Evolutionary conservation across 2,329 filamentous ascomycete genomes (phyloP), one percentile per base, ranked within the genome.

Genomic region (Talaromyces piceae): DNA sequence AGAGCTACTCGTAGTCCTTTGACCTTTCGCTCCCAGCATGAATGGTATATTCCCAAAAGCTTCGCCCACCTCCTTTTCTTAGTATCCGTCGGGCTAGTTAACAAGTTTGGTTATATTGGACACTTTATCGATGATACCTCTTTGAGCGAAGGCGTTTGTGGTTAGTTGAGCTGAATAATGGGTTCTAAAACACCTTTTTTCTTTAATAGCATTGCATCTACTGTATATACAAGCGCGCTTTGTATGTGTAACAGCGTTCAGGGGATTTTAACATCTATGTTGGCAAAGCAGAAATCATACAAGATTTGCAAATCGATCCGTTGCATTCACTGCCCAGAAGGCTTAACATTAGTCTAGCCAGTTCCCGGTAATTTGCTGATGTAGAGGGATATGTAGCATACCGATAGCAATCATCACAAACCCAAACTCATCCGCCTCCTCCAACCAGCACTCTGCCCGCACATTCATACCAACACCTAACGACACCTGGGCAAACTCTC

Each of bases 371-470:
- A 30, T 30, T 12, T 30, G 9, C 13, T 12, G n/a, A 13, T 31
- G 28, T 13, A 4, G 28, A 31, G 13, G 11, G 5, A 33, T 16
- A n/a, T n/a, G n/a, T 33, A n/a, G 11, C 31, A 18, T 63, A 69
- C 67, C 58, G 44, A 72, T 66, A 43, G 62, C 61, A 53, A 70
- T 63, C 48, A 71, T 65, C n/a, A 73, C 52, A 5, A 72, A 58
- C 0, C 69, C 69, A 49, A 73, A 62, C 50, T 73, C 70, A 58
- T 73, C 70, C 2, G 67, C 62, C 45, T 74, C 70, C 55, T 72
- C 70, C 5, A 73, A 51, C 70, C 69, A 73, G 49, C 59, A 60
- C 58, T 73, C 67, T 2, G 64, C 59, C 37, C 68, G 58, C 3
- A 54, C 22, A 51, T 67, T 59, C 50, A 73, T 58, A 7, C 56